Evolutionary conservation across 345 rosid species (phyloP), one percentile per base, ranked within the genome.

Genomic region (Balakata baccata): DNA sequence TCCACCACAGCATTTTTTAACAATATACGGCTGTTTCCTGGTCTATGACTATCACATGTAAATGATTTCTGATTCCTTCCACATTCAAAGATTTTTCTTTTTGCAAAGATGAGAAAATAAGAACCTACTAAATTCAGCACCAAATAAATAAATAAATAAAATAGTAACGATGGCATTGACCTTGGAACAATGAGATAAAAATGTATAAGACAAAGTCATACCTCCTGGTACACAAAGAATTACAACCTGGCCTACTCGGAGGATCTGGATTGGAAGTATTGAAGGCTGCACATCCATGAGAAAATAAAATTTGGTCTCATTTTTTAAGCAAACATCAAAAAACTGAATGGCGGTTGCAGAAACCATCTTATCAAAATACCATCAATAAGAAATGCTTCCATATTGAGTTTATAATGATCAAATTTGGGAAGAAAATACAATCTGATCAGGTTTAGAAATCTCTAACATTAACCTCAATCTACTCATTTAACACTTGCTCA

Each of bases 201-300:
- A 75, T 69, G 46, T 45, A 64, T 34, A 29, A 25, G 45, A 65
- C 29, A 64, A 66, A 41, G 7, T 14, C 20, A 8, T 93, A 93
- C 98, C 99, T 91, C 90, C 94, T 75, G 99, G 99, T 77, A 90
- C 99, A 52, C 87, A 74, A 69, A 95, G 98, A 85, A 95, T 89
- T 82, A 91, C 87, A 71, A 95, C 88, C 84, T 93, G 91, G 67
- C 98, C 99, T n/a, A 95, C 77, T 60, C 87, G 90, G 74, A 95
- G 78, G 70, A 95, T 86, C 81, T 95, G 98, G 79, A 95, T 63
- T 25, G 98, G 97, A 89, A 95, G 97, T 75, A 95, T 81, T 71
- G 99, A 86, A 69, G 99, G 98, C 97, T 96, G 97, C 81, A 83
- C 50, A 78, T 77, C 59, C 60, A 84, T 22, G 13, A 80, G 71